These are phyloP conservation scores for Coemansia sp. DNA, from an alignment of 192 early-diverging fungal genomes.

Conservation along the genomic window DNA sequence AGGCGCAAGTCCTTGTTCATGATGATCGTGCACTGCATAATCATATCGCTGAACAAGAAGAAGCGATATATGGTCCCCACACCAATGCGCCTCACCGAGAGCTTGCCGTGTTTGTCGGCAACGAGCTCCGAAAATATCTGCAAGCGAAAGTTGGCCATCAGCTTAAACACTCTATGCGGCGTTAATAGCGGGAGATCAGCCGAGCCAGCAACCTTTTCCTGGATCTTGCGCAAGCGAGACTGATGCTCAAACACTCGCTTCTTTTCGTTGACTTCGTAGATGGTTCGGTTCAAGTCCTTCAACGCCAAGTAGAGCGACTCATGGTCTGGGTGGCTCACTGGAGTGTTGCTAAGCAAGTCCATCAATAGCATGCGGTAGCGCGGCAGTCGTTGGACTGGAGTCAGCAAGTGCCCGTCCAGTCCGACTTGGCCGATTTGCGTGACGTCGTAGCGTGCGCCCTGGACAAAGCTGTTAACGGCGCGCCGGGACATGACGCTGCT, in stretches of 20 bases:
- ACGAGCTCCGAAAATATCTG: constrained; percentile 29
- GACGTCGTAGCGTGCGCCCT: constrained; percentile 50
- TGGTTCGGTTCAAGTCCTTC: constrained; percentile 66
- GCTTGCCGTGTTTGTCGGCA: constrained; percentile 2
- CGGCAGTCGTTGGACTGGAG: constrained; percentile 93
- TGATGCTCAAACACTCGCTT: constrained; percentile 65
- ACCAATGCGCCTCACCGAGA: constrained; percentile 29
- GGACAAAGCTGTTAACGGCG: constrained; percentile 39
- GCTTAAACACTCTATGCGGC: constrained; percentile 60
- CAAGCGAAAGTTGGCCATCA: constrained; percentile 54
- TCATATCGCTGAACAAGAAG: constrained; percentile 74
- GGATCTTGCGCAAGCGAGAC: constrained; percentile 59
- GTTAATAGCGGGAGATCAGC: constrained; percentile 49
- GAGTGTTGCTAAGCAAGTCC: constrained; percentile 80
- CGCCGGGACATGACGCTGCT: constrained; percentile 52
- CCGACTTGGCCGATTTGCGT: constrained; percentile 75
- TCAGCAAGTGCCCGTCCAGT: constrained; percentile 80
- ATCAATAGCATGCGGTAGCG: constrained; percentile 88
- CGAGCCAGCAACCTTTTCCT: constrained; percentile 58
- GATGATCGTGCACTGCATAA: constrained; percentile 59
- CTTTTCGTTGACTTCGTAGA: constrained; percentile 85
- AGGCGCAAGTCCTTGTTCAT: constrained; percentile 48
- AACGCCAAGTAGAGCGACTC: constrained; percentile 63
- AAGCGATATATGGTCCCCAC: constrained; percentile 55
- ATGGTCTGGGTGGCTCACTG: constrained; percentile 77